Base-by-base conservation (phyloP, 2,329 filamentous ascomycete genomes). In the Rutstroemia sp. region DNA sequence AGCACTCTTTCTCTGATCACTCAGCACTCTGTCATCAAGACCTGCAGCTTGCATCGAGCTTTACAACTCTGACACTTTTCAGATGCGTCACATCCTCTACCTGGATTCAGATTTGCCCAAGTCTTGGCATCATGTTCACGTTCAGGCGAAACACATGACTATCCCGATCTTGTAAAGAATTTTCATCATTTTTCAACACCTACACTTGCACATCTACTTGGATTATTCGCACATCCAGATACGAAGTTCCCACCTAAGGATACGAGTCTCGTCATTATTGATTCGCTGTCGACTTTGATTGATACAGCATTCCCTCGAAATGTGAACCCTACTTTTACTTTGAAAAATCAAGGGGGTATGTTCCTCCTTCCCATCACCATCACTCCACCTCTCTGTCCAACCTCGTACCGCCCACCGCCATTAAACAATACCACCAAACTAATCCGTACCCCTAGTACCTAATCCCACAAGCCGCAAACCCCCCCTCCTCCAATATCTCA, bases 201-300 rank as follows among this genome's bases (percentile, higher is more conserved):
- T 38, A 81, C 81, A 1, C 72, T 88, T 8, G 76, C 84, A 0
- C 84, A 87, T 66, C 69, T 88, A 2, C 78, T 96, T 56, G 87
- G 89, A 10, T 73, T 96, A 30, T 75, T 95, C 45, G 79, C 84
- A 51, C 81, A 84, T 53, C 82, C 87, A n/a, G 82, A 46, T 23
- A 12, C 12, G 2, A 72, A 73, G 9, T 84, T 88, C 58, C 80
- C 91, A 49, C 82, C 87, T 1, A 57, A 70, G 23, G 75, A 77
- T 30, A 86, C 87, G 10, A 78, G 80, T 23, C 75, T 96, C 1
- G 72, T 96, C 39, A 76, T 96, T 12, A 75, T 96, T 61, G 90
- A 95, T 69, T 86, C 86, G 2, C 73, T 95, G 19, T 91, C 91
- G 6, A 83, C 84, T 7, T 76, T 94, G 25, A 77, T 96, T 57